Evolutionary conservation across 768 basidiomycete species (phyloP), one percentile per base, ranked within the genome.

Genomic region (Lactifluus piperatus): DNA sequence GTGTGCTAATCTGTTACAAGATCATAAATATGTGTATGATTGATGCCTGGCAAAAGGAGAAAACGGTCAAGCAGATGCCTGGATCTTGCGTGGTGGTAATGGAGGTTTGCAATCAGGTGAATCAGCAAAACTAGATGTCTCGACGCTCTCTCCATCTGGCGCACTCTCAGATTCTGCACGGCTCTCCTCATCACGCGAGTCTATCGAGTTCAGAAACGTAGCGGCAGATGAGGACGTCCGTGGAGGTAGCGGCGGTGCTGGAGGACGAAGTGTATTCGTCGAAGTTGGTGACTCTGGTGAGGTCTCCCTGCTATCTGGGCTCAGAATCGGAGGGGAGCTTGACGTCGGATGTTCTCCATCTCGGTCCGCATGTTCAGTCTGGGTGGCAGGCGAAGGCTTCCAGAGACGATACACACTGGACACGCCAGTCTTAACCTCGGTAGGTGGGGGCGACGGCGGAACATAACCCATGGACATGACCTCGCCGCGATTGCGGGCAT

Each of bases 401-500:
- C 86, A 89, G 54, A 92, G 74, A 11, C 86, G 81, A 68, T 89
- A 89, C 58, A 91, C 79, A 58, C 76, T 81, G 69, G 83, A 83
- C 34, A 88, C 81, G 22, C 81, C 79, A 9, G 77, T 76, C 69
- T 80, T 81, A 50, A 62, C 68, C 14, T 66, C 65, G 5, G 66
- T 48, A 16, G 73, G 67, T 45, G 74, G 71, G 5, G 79, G 76
- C 26, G 68, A 62, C 2, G 78, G 75, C 11, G 86, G 82, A 56
- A 81, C 80, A 65, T 88, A 85, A 11, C 91, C 91, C 78, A 93
- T 78, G 4, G 89, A 86, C 84, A 89, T 88, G 44, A 91, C 81
- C 61, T 92, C 88, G 9, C 86, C 87, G n/a, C 81, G 82, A 67
- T 91, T 85, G 65, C 84, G 88, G 3, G 82, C 88, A 66, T 91